phyloP scores from a whole-genome alignment of 1,139 yeast species.

The Scheffersomyces illinoinensis region DNA sequence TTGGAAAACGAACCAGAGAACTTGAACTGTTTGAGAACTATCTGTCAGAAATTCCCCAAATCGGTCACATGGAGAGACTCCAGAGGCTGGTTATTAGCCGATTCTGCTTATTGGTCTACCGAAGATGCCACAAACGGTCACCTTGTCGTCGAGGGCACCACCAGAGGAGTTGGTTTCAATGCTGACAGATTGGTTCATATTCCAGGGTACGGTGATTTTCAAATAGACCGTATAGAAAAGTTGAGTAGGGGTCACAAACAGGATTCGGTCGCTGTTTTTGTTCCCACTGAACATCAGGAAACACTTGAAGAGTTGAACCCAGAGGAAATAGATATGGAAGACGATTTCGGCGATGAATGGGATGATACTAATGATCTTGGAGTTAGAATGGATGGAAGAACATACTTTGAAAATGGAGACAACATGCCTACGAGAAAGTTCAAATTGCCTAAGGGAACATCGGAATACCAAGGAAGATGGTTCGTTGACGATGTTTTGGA shows the following conservation, averaged over 20 bases:
- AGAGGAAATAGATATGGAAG: conserved; percentile 53
- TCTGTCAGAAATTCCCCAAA: conserved; percentile 87
- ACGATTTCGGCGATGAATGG: conserved; percentile 43
- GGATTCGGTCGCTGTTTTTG: conserved; percentile 31
- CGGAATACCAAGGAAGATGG: conserved; percentile 96
- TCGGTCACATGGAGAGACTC: conserved; percentile 89
- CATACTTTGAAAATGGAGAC: conserved; percentile 49
- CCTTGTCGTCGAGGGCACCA: conserved; percentile 74
- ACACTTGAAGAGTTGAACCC: conserved; percentile 68
- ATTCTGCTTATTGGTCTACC: conserved; percentile 51
- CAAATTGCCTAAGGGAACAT: conserved; percentile 80
- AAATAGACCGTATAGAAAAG: conserved; percentile 66
- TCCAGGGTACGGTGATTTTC: conserved; percentile 90
- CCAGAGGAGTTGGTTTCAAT: conserved; percentile 83
- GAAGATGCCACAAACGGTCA: conserved; percentile 26
- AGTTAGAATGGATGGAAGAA: conserved; percentile 71
- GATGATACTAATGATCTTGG: conserved; percentile 47
- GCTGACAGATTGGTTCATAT: conserved; percentile 78
- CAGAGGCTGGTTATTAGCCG: conserved; percentile 85
- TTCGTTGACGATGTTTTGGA: conserved; percentile 59
- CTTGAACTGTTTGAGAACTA: conserved; percentile 64
- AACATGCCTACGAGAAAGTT: conserved; percentile 25
- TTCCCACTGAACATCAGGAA: conserved; percentile 61
- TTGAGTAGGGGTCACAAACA: conserved; percentile 19
- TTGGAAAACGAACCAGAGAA: conserved; percentile 71